Evolutionary conservation across 2,329 filamentous ascomycete genomes (phyloP).

Genomic region (Incumbomyces lentus): DNA sequence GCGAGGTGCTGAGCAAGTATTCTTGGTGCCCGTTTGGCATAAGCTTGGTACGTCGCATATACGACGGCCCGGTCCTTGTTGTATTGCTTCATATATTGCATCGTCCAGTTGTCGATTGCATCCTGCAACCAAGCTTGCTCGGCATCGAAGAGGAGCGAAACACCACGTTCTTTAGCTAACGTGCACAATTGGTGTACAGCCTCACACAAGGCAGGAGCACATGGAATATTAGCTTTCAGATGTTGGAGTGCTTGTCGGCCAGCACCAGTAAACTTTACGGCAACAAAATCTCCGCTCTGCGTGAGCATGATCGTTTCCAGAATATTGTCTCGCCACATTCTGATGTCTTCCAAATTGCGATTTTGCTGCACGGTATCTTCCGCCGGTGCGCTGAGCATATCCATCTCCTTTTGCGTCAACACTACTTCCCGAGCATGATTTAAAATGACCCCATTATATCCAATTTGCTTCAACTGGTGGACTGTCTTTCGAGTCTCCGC

Average conservation of each 20-base stretch:
- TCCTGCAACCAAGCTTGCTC: conserved; percentile 71
- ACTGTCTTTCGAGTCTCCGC: conserved; percentile 59
- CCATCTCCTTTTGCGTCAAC: conserved; percentile 36
- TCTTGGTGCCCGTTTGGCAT: conserved; percentile 53
- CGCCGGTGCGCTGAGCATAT: conserved; percentile 10
- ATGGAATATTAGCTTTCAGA: conserved; percentile 52
- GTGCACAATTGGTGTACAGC: conserved; percentile 68
- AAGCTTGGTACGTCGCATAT: conserved; percentile 72
- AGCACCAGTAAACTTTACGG: conserved; percentile 71
- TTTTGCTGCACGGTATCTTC: conserved; percentile 10
- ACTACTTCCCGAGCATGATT: conserved; percentile 78
- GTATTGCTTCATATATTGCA: conserved; percentile 66
- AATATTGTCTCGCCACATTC: conserved; percentile 63
- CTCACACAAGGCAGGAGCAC: conserved; percentile 53
- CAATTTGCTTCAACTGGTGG: conserved; percentile 56
- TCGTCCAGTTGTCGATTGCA: conserved; percentile 71
- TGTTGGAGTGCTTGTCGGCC: conserved; percentile 61
- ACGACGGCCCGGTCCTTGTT: conserved; percentile 62
- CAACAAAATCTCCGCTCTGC: conserved; percentile 49
- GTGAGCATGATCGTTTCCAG: conserved; percentile 53
- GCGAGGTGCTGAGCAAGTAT: conserved; percentile 52
- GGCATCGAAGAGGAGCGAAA: conserved; percentile 72
- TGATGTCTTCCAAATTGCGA: conserved; percentile 22
- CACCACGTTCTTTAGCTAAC: conserved; percentile 56
- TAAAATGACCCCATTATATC: conserved; percentile 74